phyloP scores from a whole-genome alignment of 2,329 filamentous ascomycete species.

The Aspergillus calidoustus region DNA sequence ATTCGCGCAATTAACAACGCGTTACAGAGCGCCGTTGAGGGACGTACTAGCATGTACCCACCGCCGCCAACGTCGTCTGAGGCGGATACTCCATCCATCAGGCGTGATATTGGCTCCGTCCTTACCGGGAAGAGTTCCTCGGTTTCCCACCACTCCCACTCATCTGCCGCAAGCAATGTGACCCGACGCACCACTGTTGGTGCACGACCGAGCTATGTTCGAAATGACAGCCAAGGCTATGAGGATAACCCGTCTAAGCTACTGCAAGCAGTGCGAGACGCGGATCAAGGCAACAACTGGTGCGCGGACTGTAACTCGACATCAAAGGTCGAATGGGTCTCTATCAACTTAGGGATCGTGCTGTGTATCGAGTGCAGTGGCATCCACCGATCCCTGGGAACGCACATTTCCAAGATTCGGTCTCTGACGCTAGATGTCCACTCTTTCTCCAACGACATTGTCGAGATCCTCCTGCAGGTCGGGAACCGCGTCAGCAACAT shows the following conservation, averaged over 20 bases:
- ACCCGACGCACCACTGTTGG: conserved; percentile 89
- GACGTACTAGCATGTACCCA: conserved; percentile 60
- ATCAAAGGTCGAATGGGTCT: conserved; percentile 97
- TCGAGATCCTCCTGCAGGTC: conserved; percentile 87
- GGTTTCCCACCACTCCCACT: conserved; percentile 57
- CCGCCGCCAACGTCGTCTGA: conserved; percentile 50
- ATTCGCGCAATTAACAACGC: conserved; percentile 97
- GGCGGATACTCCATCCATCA: conserved; percentile 62
- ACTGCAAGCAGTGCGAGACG: conserved; percentile 82
- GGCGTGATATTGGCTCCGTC: conserved; percentile 88
- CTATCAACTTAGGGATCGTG: conserved; percentile 94
- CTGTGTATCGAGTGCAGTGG: conserved; percentile 98
- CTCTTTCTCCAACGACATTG: conserved; percentile 95
- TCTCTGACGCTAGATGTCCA: conserved; percentile 94
- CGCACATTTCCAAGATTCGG: conserved; percentile 95
- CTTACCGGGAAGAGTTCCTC: conserved; percentile 86
- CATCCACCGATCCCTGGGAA: conserved; percentile 93
- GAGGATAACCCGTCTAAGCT: conserved; percentile 86
- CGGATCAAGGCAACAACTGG: conserved; percentile 88
- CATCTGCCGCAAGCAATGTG: conserved; percentile 61
- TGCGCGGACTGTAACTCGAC: conserved; percentile 94
- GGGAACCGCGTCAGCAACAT: conserved; percentile 96
- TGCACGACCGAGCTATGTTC: conserved; percentile 74
- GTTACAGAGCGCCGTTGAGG: conserved; percentile 91
- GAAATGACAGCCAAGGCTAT: conserved; percentile 70